These are phyloP conservation scores for Hypoxylon sp. DNA, from an alignment of 2,329 filamentous ascomycete genomes.

Conservation along the genomic window DNA sequence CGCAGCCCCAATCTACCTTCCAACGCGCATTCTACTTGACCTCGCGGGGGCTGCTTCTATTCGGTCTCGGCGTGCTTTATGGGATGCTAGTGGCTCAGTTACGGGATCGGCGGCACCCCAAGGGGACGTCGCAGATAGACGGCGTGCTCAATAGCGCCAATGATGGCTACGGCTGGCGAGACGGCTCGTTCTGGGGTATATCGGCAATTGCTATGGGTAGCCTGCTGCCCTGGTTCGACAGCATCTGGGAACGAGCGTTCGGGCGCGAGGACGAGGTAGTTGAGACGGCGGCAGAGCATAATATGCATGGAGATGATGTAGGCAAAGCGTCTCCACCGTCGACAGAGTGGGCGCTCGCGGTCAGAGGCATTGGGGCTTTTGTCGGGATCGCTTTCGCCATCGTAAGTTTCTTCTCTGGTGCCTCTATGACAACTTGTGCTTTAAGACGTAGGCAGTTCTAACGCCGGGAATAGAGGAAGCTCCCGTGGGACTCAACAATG, in stretches of 20 bases:
- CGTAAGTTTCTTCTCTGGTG: constrained; percentile 64
- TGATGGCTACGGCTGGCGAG: constrained; percentile 67
- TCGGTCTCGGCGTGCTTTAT: constrained; percentile 84
- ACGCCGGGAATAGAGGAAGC: constrained; percentile 72
- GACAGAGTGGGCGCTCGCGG: constrained; percentile 75
- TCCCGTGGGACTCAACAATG: constrained; percentile 94
- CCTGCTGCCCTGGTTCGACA: constrained; percentile 86
- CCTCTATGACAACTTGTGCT: not conserved
- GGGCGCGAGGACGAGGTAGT: constrained; percentile 48
- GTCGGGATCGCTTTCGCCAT: constrained; percentile 76
- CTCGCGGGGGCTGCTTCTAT: constrained; percentile 74
- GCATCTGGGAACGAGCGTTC: constrained; percentile 73
- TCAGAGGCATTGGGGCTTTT: constrained; percentile 71
- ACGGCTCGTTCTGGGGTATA: constrained; percentile 84
- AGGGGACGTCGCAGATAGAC: constrained; percentile 66
- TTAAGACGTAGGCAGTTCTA: constrained; percentile 20
- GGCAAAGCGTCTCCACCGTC: constrained; percentile 47
- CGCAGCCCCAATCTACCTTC: constrained; percentile 48
- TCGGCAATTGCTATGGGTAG: constrained; percentile 83
- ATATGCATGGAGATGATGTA: constrained; percentile 50
- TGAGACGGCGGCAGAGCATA: constrained; percentile 37
- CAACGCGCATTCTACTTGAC: constrained; percentile 62
- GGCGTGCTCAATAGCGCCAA: constrained; percentile 55
- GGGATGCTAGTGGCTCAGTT: constrained; percentile 84
- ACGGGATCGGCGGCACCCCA: constrained; percentile 73